These are phyloP conservation scores for Astrothelium subdiscretum DNA, from an alignment of 495 filamentous ascomycete genomes.

Conservation along the genomic window DNA sequence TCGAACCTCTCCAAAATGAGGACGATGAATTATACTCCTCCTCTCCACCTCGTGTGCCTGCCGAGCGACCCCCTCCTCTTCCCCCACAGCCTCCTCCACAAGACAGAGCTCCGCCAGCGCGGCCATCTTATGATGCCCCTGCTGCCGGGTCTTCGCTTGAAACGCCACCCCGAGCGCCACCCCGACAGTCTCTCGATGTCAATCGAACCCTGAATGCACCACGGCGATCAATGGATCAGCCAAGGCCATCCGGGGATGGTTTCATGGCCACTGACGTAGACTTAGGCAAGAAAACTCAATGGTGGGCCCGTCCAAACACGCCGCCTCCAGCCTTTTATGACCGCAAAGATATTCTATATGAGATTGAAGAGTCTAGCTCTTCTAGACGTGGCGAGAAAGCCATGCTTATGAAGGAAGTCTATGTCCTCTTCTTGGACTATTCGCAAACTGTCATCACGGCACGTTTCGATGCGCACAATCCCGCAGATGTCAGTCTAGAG, in stretches of 20 bases:
- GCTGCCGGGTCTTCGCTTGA: not conserved
- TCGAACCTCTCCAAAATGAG: slow-evolving; percentile 5
- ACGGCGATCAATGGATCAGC: slow-evolving; percentile 63
- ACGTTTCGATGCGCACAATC: slow-evolving; percentile 65
- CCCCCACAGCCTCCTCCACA: slow-evolving; percentile 13
- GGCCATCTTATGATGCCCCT: slow-evolving; percentile 59
- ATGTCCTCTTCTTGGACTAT: slow-evolving; percentile 84
- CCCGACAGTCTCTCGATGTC: slow-evolving; percentile 61
- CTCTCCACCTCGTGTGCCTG: slow-evolving; percentile 18
- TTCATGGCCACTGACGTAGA: slow-evolving; percentile 84
- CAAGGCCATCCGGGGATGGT: slow-evolving; percentile 54
- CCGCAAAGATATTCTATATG: slow-evolving; percentile 71
- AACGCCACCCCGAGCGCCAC: slow-evolving; percentile 3
- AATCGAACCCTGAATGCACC: slow-evolving; percentile 36
- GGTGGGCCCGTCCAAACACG: slow-evolving; percentile 70
- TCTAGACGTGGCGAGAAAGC: slow-evolving; percentile 56
- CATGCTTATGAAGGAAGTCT: slow-evolving; percentile 65
- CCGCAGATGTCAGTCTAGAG: slow-evolving; percentile 58
- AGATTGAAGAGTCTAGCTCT: slow-evolving; percentile 66
- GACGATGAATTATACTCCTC: slow-evolving; percentile 25
- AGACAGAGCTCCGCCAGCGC: slow-evolving; percentile 30
- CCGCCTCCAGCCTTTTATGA: slow-evolving; percentile 72
- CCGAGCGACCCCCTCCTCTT: slow-evolving; percentile 1
- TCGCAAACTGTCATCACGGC: slow-evolving; percentile 84
- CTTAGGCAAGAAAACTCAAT: slow-evolving; percentile 54